phyloP scores from a whole-genome alignment of 257 asterid species.

The Mitragyna speciosa region DNA sequence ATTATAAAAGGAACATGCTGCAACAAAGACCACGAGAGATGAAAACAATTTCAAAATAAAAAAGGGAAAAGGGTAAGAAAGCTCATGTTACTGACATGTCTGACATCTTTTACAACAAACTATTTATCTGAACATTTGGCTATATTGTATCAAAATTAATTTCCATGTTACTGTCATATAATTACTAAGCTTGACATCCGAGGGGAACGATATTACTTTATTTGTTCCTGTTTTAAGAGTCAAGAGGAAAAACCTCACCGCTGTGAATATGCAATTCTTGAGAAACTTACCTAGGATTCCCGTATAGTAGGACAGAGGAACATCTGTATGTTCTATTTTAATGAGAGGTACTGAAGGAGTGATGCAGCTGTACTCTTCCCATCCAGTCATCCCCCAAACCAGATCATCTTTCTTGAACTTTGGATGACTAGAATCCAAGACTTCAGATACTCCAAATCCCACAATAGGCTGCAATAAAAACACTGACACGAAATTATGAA shows the following conservation, averaged over 20 bases:
- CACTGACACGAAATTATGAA: background rate
- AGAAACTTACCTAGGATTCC: conserved; percentile 43
- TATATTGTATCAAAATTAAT: background rate
- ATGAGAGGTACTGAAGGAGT: conserved; percentile 26
- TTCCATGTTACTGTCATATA: background rate
- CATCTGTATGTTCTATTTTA: conserved; percentile 40
- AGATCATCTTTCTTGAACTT: conserved; percentile 56
- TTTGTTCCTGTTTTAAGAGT: background rate
- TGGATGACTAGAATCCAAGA: conserved; percentile 52
- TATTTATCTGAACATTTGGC: background rate
- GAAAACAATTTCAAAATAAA: background rate
- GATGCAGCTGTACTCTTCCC: conserved; percentile 61
- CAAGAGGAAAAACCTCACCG: background rate
- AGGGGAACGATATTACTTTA: background rate
- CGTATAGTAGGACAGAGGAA: conserved; percentile 46
- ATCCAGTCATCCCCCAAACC: conserved; percentile 47
- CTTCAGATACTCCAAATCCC: conserved; percentile 52
- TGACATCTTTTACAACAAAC: background rate
- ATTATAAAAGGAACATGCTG: too few relatives aligned
- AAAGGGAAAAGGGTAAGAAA: background rate
- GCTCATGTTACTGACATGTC: background rate
- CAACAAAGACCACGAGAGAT: background rate
- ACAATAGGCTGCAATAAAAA: conserved; percentile 31
- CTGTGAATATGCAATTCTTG: background rate
- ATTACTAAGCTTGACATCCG: background rate